Evolutionary conservation across 768 basidiomycete genomes (phyloP).

Genomic region (Pleurotus pulmonarius): DNA sequence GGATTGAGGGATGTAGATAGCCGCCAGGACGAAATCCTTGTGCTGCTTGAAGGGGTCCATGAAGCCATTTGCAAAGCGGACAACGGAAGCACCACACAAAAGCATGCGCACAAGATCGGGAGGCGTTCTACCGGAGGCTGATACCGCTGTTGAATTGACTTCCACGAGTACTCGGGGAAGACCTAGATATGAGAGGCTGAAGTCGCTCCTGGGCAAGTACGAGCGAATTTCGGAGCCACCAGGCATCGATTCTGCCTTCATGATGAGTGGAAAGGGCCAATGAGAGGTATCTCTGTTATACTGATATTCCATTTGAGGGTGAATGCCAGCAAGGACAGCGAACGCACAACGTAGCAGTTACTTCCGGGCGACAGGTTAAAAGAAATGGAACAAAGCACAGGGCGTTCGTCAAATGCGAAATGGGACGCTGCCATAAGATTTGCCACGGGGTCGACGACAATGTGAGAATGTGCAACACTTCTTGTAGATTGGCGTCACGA

Average conservation of each 20-base stretch:
- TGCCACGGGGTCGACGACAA: no score
- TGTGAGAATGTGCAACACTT: no score
- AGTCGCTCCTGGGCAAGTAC: constrained; percentile 3
- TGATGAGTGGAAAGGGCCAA: background rate
- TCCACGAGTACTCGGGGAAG: constrained; percentile 5
- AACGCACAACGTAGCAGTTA: background rate
- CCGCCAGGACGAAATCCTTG: background rate
- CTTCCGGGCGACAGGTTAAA: background rate
- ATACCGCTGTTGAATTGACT: background rate
- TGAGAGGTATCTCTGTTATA: background rate
- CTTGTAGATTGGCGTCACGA: no score
- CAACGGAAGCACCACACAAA: constrained; percentile 1
- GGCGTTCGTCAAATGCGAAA: background rate
- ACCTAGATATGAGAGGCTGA: background rate
- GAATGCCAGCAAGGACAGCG: background rate
- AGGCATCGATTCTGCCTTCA: background rate
- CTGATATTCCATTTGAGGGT: background rate
- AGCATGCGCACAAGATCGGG: constrained; percentile 1
- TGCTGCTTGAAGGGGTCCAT: background rate
- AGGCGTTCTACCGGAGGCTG: background rate
- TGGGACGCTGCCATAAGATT: no score
- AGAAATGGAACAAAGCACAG: background rate
- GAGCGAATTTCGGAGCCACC: background rate
- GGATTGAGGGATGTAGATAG: background rate
- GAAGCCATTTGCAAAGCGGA: constrained; percentile 5